A percentile compares a stretch with the other conserved stretches of the same genome.
These are phyloP conservation scores for Chytriomyces sp. DNA, from an alignment of 192 early-diverging fungal genomes.

Conservation along the genomic window DNA sequence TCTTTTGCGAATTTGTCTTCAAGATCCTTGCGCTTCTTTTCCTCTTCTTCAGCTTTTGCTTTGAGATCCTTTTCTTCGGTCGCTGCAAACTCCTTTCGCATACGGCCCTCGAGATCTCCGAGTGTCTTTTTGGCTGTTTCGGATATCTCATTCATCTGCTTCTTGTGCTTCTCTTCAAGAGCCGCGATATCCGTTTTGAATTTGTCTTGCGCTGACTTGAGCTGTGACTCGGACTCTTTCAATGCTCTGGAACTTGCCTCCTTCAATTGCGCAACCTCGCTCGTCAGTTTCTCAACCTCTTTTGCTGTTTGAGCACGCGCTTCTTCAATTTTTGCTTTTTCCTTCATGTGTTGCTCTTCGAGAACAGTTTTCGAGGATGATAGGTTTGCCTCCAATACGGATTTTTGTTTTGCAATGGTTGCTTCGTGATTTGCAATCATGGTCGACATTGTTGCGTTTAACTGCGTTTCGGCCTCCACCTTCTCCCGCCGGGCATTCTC, in stretches of 20 bases:
- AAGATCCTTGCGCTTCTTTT: slow-evolving; percentile 38
- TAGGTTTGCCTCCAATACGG: background rate
- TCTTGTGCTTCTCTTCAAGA: slow-evolving; percentile 59
- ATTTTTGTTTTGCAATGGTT: slow-evolving; percentile 9
- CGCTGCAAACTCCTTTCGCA: slow-evolving; percentile 4
- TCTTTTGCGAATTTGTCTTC: slow-evolving; percentile 50
- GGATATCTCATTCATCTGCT: slow-evolving; percentile 40
- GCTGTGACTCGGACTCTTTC: slow-evolving; percentile 61
- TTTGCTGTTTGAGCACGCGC: background rate
- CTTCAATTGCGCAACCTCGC: slow-evolving; percentile 25
- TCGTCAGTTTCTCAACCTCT: slow-evolving; percentile 26
- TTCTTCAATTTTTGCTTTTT: slow-evolving; percentile 30
- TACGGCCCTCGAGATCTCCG: slow-evolving; percentile 10
- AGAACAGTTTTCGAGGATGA: background rate
- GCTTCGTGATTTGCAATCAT: background rate
- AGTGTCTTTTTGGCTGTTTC: slow-evolving; percentile 13
- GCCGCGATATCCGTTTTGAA: slow-evolving; percentile 52
- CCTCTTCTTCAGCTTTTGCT: slow-evolving; percentile 21
- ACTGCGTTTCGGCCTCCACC: slow-evolving; percentile 7
- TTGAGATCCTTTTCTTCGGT: slow-evolving; percentile 23
- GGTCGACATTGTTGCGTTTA: too few relatives aligned
- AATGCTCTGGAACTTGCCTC: slow-evolving; percentile 33
- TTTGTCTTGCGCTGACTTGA: slow-evolving; percentile 49
- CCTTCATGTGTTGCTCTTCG: slow-evolving; percentile 15
- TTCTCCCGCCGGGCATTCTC: background rate